Evolutionary conservation across 1,284 basidiomycete species (phyloP).

Genomic region (Rhodotorula sp.): DNA sequence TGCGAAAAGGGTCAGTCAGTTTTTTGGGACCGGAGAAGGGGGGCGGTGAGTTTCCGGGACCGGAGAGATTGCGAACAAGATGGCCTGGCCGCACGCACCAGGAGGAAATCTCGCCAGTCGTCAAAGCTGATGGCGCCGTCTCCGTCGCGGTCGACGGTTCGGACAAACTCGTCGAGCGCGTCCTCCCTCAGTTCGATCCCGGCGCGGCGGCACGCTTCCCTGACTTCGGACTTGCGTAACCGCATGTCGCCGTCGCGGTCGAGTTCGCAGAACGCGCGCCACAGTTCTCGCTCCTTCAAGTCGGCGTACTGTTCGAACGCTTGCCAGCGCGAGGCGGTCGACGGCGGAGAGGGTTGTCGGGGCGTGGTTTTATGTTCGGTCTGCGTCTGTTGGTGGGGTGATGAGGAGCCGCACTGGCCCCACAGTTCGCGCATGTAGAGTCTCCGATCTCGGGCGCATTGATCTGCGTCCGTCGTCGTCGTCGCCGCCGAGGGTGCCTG

Average conservation of each 20-base stretch:
- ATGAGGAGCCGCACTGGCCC: slow-evolving; percentile 20
- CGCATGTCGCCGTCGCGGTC: slow-evolving; percentile 35
- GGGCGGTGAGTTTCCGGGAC: no score
- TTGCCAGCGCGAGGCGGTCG: slow-evolving; percentile 18
- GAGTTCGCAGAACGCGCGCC: slow-evolving; percentile 30
- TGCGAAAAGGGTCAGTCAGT: background rate
- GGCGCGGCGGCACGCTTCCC: slow-evolving; percentile 31
- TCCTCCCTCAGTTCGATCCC: slow-evolving; percentile 33
- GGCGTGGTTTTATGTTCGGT: background rate
- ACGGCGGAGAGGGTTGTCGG: background rate
- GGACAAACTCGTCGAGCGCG: slow-evolving; percentile 38
- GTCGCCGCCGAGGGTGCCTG: background rate
- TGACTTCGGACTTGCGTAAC: slow-evolving; percentile 21
- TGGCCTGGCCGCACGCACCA: slow-evolving; percentile 49
- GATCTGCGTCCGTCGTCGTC: background rate
- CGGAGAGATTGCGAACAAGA: no score
- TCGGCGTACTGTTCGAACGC: slow-evolving; percentile 39
- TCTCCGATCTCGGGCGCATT: background rate
- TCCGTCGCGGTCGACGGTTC: slow-evolving; percentile 27
- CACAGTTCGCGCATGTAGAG: slow-evolving; percentile 39
- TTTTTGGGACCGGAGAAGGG: background rate
- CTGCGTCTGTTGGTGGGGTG: background rate
- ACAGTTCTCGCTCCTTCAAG: slow-evolving; percentile 34
- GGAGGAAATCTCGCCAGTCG: slow-evolving; percentile 85
- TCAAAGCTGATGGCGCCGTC: slow-evolving; percentile 63